Base-by-base conservation (phyloP, 1,284 basidiomycete genomes). In the Cutaneotrichosporon dermatis region DNA sequence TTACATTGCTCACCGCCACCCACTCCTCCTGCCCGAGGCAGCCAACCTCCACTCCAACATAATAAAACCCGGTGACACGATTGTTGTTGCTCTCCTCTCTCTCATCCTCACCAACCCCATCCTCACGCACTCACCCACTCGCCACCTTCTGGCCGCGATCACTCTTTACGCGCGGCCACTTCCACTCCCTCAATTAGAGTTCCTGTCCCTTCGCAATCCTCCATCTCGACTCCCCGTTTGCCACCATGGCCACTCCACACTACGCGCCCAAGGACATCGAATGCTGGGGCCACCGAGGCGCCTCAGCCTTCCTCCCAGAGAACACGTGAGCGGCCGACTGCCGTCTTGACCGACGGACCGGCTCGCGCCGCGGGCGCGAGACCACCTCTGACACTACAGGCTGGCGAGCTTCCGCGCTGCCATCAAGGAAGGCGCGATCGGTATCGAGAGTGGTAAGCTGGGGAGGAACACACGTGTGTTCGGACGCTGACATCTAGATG, bases 231-330 rank as follows among this genome's bases (percentile, higher is more conserved):
- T 3, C 25, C 25, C 25, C 25, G 25, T 25, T 25, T 25, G 25
- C 25, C 25, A 25, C 25, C 25, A 25, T 25, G 25, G 25, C 25
- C 25, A 40, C 39, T 40, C 51, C 59, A 7, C 7, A 43, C 41
- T 56, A 69, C 54, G 37, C 64, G 57, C 65, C 67, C 40, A 66
- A 69, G 55, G 73, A 78, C 43, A 67, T 75, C 82, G 88, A 92
- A 69, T 94, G 92, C 76, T 95, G 92, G 92, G 92, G 92, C 62
- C 92, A 96, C 76, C 87, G 92, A 62, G 92, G 92, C 57, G 92
- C 93, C 78, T 78, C 88, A 83, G 77, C 77, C 2, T 69, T 74
- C 63, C 62, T 79, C 15, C 77, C 77, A 35, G 77, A 79, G 63
- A 79, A 79, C 60, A 79, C 77, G 69, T 74, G 57, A 65, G 75